Percentiles rank a stretch among this genome's conserved stretches.
Evolutionary conservation across 306 rosid species (phyloP).

Genomic region (Lithocarpus polystachyus): DNA sequence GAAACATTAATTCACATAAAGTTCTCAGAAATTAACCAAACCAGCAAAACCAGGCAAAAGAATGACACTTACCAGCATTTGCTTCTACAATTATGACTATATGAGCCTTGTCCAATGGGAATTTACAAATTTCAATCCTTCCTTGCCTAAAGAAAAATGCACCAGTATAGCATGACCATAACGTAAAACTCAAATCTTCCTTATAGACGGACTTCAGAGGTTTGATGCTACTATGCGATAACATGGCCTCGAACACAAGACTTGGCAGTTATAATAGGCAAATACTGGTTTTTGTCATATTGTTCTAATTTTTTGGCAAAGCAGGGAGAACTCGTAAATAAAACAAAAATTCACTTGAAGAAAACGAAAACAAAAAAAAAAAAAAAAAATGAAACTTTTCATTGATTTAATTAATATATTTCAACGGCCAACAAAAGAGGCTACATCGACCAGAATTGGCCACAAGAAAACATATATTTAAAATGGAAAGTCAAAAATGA

Average conservation of each 20-base stretch:
- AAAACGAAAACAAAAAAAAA: not conserved
- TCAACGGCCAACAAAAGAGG: not conserved
- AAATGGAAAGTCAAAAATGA: constrained; percentile 2
- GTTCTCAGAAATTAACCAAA: not conserved
- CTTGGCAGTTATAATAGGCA: not conserved
- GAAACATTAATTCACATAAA: not conserved
- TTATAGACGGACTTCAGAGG: not conserved
- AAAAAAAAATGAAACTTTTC: not conserved
- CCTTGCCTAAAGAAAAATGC: not conserved
- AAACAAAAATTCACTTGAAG: not conserved
- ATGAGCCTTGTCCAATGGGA: not conserved
- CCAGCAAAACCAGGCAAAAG: not conserved
- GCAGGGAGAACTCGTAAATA: not conserved
- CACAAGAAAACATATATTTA: not conserved
- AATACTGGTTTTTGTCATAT: not conserved
- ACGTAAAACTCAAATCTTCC: not conserved
- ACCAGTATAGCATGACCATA: not conserved
- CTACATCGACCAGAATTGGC: not conserved
- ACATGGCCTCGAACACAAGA: not conserved
- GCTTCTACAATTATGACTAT: too few relatives aligned
- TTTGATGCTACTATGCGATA: not conserved
- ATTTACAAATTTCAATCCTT: not conserved
- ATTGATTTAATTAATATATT: not conserved
- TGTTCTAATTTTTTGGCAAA: too few relatives aligned
- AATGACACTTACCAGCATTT: not conserved